These are phyloP conservation scores for Suillus lakei DNA, from an alignment of 768 basidiomycete genomes.

Conservation along the genomic window DNA sequence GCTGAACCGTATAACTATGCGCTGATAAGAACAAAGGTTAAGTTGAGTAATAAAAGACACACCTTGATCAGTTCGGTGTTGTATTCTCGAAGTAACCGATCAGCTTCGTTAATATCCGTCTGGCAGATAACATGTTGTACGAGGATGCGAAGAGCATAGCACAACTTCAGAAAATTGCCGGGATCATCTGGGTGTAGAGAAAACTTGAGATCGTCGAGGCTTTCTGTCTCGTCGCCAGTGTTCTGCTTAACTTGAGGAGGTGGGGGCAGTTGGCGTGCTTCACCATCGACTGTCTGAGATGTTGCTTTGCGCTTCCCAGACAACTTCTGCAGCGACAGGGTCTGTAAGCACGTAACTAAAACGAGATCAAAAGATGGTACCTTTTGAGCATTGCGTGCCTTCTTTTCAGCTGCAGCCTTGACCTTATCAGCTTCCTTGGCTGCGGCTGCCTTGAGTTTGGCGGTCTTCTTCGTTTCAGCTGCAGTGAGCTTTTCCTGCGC, in stretches of 20 bases:
- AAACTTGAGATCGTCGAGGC: neutral
- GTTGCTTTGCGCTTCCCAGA: too few species aligned
- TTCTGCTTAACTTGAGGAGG: too few species aligned
- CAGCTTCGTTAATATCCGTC: slow-evolving; percentile 14
- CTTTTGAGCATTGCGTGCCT: neutral
- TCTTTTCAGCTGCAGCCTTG: too few species aligned
- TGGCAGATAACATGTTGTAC: slow-evolving; percentile 11
- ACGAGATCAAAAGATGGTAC: neutral
- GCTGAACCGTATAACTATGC: slow-evolving; percentile 35
- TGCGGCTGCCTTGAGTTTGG: too few species aligned
- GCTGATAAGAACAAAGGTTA: neutral
- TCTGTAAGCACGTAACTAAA: too few species aligned
- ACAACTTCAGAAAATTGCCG: slow-evolving; percentile 27
- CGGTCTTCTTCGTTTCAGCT: slow-evolving; percentile 1
- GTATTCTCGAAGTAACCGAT: slow-evolving; percentile 27
- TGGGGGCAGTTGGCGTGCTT: too few species aligned
- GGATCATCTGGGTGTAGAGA: slow-evolving; percentile 22
- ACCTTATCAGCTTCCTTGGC: too few species aligned
- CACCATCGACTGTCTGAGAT: too few species aligned
- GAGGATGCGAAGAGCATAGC: slow-evolving; percentile 18
- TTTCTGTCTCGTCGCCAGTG: too few species aligned
- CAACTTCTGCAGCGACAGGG: too few species aligned
- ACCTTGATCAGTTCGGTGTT: slow-evolving; percentile 25
- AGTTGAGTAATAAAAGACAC: slow-evolving; percentile 13
- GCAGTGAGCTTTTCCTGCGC: neutral